Evolutionary conservation across 192 early-diverging fungal species (phyloP).

Genomic region (Coemansia sp.): DNA sequence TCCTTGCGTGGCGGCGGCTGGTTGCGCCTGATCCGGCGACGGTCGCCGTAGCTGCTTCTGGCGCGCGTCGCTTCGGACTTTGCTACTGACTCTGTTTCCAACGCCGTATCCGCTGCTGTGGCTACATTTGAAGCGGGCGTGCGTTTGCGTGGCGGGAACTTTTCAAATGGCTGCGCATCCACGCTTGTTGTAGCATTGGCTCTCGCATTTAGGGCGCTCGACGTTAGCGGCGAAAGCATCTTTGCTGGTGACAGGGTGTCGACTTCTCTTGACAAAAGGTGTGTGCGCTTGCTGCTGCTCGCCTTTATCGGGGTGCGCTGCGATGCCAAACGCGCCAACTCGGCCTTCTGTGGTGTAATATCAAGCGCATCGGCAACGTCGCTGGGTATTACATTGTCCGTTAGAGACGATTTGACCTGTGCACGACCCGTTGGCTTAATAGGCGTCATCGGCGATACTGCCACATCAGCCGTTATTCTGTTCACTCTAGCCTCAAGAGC

Average conservation of each 20-base stretch:
- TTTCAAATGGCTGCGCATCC: slow-evolving; percentile 1
- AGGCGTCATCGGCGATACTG: slow-evolving; percentile 4
- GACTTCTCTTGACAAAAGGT: slow-evolving; percentile 2
- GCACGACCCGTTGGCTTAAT: not conserved
- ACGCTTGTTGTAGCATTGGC: not conserved
- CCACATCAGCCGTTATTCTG: not conserved
- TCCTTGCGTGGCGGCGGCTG: slow-evolving; percentile 28
- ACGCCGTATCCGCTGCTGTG: not conserved
- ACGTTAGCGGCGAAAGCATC: slow-evolving; percentile 36
- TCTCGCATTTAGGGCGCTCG: slow-evolving; percentile 41
- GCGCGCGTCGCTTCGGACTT: slow-evolving; percentile 23
- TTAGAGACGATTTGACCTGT: not conserved
- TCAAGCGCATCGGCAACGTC: not conserved
- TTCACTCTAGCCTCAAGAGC: slow-evolving; percentile 14
- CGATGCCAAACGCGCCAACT: slow-evolving; percentile 22
- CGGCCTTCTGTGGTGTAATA: slow-evolving; percentile 8
- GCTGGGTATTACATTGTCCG: no score
- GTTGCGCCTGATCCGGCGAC: slow-evolving; percentile 46
- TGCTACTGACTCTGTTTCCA: slow-evolving; percentile 4
- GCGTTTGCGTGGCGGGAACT: slow-evolving; percentile 41
- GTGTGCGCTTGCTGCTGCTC: slow-evolving; percentile 26
- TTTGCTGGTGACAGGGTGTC: slow-evolving; percentile 14
- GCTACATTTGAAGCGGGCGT: slow-evolving; percentile 10
- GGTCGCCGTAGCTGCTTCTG: slow-evolving; percentile 47
- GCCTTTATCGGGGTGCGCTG: slow-evolving; percentile 26